Conservation (phyloP, 768 basidiomycete genomes). For the Mrakia blollopis region DNA sequence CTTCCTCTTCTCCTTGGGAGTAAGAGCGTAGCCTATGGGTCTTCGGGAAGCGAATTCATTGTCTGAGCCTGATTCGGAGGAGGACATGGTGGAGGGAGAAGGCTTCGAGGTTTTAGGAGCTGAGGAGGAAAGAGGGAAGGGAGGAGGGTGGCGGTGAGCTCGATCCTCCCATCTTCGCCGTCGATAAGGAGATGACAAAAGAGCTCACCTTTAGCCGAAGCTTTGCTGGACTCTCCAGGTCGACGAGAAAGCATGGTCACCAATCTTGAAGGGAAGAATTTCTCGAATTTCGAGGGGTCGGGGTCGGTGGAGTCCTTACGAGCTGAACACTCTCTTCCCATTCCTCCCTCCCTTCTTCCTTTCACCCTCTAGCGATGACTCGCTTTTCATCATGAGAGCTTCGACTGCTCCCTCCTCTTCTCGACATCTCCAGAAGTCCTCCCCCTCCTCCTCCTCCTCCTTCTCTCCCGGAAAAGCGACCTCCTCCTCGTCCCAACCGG, state of each 20-base stretch:
- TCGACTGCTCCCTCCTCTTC: background rate
- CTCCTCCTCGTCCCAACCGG: too few relatives aligned
- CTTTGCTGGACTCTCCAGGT: background rate
- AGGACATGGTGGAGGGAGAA: background rate
- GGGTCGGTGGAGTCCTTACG: background rate
- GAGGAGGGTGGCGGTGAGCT: background rate
- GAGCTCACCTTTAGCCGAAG: background rate
- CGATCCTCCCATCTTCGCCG: background rate
- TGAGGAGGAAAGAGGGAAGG: background rate
- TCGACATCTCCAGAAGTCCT: background rate
- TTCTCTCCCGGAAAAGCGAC: background rate
- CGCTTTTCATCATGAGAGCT: background rate
- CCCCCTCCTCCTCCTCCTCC: background rate
- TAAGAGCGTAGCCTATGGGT: too few relatives aligned
- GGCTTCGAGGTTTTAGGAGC: background rate
- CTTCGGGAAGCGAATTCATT: background rate
- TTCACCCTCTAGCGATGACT: background rate
- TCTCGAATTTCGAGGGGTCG: background rate
- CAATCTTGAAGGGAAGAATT: background rate
- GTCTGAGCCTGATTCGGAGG: background rate
- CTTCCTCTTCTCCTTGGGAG: too few relatives aligned
- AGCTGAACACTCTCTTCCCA: background rate
- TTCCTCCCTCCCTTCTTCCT: background rate
- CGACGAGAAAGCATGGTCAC: background rate
- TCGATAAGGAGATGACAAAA: background rate